Base-by-base conservation (phyloP, 352 stramenopile genomes). In the Blastocystis sp. region DNA sequence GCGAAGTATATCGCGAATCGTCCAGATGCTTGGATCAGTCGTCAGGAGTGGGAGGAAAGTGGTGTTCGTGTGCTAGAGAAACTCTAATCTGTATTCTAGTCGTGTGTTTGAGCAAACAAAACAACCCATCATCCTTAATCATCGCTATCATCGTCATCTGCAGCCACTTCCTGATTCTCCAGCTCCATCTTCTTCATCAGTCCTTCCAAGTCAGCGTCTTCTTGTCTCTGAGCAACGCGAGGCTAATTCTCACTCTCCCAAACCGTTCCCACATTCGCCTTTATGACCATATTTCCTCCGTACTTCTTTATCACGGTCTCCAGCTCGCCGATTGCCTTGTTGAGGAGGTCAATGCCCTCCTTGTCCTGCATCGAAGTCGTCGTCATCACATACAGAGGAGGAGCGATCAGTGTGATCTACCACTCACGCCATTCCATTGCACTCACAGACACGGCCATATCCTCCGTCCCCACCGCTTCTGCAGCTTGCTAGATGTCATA, bases 181-280 rank as follows among this genome's bases (percentile, higher is more conserved):
- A 98, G 94, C 91, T 98, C 96, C 62, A 99, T 93, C 91, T 98
- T 95, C 92, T 99, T 96, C 93, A 99, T 98, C 96, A 99, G 98
- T 70, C 97, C 96, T 91, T 98, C 92, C 90, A 99, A 95, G 92
- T 99, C 97, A 64, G 96, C 97, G 93, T 99, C 96, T 92, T 99
- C 97, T 92, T 98, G 98, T 91, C 98, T 88, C 34, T 88, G 76
- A 16, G 76, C 64, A n/a, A 88, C 76, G 54, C 76, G 76, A 55
- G 76, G 76, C 76, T 79, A 79, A 43, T 30, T 13, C 63, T 62
- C 55, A 76, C 20, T 16, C 55, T 20, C 16, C 11, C 47, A 18
- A 20, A 2, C 63, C 3, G 18, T 34, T 1, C 63, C 24, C 30
- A 88, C 64, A 37, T 45, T 13, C 11, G 24, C 79, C 55, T 90